These are phyloP conservation scores for Phragmites australis DNA, from an alignment of 176 grass and related monocot species.

Conservation along the genomic window DNA sequence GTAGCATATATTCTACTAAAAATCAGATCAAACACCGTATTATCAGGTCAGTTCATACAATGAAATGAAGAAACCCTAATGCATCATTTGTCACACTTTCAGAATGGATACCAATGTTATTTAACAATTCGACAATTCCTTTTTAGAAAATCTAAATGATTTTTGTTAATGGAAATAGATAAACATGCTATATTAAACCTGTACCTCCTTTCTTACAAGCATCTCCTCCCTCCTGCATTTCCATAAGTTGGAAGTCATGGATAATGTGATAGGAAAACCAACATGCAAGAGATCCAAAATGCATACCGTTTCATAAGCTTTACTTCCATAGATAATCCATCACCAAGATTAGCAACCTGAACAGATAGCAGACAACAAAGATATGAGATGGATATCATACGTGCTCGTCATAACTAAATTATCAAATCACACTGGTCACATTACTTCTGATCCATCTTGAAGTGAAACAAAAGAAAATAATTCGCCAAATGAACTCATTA, in stretches of 20 bases:
- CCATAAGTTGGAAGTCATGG: conserved; percentile 25
- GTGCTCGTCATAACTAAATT: neutral
- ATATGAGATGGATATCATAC: conserved; percentile 17
- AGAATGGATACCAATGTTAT: conserved; percentile 10
- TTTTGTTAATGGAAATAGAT: neutral
- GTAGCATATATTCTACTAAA: neutral
- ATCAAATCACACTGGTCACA: conserved; percentile 19
- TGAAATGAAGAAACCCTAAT: neutral
- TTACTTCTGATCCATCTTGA: conserved; percentile 13
- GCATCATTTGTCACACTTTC: neutral
- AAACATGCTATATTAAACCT: conserved; percentile 11
- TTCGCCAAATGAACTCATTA: neutral
- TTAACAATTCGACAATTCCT: neutral
- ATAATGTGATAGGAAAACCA: conserved; percentile 30
- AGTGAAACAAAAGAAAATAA: conserved; percentile 1
- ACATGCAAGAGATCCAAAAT: conserved; percentile 30
- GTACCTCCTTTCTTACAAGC: conserved; percentile 88
- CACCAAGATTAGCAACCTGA: conserved; percentile 82
- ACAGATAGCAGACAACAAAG: conserved; percentile 28
- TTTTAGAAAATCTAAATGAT: neutral
- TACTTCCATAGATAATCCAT: conserved; percentile 94
- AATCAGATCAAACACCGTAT: neutral
- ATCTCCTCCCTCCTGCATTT: conserved; percentile 87
- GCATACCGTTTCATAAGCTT: conserved; percentile 86
- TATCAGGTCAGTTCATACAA: neutral